Base-by-base conservation (phyloP, 2,329 filamentous ascomycete genomes). In the Coniochaeta hoffmannii region DNA sequence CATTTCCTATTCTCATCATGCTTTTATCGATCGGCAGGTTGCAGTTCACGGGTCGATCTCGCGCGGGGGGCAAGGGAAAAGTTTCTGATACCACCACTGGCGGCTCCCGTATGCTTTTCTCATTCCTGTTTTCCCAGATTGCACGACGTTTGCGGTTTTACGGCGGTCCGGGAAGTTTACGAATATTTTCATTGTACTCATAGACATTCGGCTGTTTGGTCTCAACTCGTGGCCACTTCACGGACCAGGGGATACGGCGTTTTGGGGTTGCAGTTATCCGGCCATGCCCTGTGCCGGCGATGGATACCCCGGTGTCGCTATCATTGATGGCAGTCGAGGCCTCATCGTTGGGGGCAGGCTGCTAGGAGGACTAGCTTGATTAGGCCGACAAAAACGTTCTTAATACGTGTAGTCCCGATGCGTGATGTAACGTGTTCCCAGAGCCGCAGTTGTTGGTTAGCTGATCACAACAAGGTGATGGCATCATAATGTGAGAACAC, bases 101-200 rank as follows among this genome's bases (percentile, higher is more conserved):
- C 59, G 60, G 54, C 57, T 59, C 55, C 58, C 59, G 61, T 59
- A 56, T 61, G 49, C 49, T 62, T 52, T 34, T 38, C 50, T 38
- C 50, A 56, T 57, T 50, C 57, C 55, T n/a, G n/a, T 26, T 51
- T 24, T 51, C 35, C 55, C 31, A 46, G 28, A 59, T 54, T 31
- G 31, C 56, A 62, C 57, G 58, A 60, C 55, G 50, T 53, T 36
- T 36, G 50, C 50, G 22, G 31, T 22, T 53, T 53, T 38, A 31
- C n/a, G 28, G 46, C n/a, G 26, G 49, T n/a, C 31, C n/a, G 49
- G 49, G 49, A 34, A 32, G 31, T 28, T 53, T 41, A 60, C 58
- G 58, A 51, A 57, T 60, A 60, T 63, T 62, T 56, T 61, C 64
- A 66, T 67, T 46, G 66, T 67, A 66, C 62, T 61, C 63, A 65